Evolutionary conservation across 345 rosid genomes (phyloP), one percentile per base, ranked within the genome.

Genomic region (Sisymbrium altissimum): DNA sequence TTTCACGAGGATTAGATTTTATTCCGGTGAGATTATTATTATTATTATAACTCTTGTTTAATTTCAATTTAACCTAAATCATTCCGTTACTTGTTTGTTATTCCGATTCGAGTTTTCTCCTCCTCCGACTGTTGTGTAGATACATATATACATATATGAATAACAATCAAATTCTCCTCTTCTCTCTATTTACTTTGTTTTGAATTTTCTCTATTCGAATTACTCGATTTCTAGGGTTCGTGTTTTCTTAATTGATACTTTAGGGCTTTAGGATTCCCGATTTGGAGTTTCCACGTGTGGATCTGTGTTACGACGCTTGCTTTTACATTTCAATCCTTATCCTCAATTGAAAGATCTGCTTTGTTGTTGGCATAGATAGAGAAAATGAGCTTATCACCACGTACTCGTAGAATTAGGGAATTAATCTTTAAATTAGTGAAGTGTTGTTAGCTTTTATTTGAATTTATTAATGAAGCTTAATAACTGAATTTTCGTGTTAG

Each of bases 301-400:
- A 93, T 91, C 98, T 88, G 64, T 12, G 50, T 70, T 82, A 1
- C 60, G 75, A 72, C 7, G 35, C 80, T 61, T 66, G 33, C 46
- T 50, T 52, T 39, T n/a, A 43, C 57, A 54, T 62, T 23, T 36
- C 23, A 1, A 23, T 52, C 3, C 10, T 29, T 46, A 9, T 3
- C 53, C 49, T 49, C 29, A 9, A 32, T 43, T 64, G 17, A 27
- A 46, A 33, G 72, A 64, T 70, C 77, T 43, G 25, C 54, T 64
- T 54, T 46, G 17, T 17, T 44, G n/a, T 21, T 27, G 49, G 48
- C 49, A 10, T 60, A 53, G 27, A 53, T 46, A 36, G 9, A n/a
- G n/a, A n/a, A 64, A 18, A 41, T 41, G 50, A 72, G 39, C 43
- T 56, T 58, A n/a, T 66, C 25, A 39, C 39, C 25, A 39, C 39